Percentiles rank a stretch among this genome's conserved stretches.
phyloP scores from a whole-genome alignment of 805 yeast species.

The Metschnikowia peoriensis region DNA sequence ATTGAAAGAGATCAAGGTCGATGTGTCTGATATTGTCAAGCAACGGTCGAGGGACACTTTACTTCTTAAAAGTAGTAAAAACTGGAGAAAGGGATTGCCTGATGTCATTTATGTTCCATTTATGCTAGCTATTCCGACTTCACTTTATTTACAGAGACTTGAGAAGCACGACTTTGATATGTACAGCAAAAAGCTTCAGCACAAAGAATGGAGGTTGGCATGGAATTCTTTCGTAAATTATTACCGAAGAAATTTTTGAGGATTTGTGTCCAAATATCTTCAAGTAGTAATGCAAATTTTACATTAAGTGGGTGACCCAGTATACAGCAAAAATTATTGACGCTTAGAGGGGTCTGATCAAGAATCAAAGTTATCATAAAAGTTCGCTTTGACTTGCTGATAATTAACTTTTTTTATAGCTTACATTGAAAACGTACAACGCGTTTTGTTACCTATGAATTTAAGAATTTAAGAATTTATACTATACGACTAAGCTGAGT shows the following conservation, averaged over 20 bases:
- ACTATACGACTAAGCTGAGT: neutral
- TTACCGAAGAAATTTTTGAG: slow-evolving; percentile 34
- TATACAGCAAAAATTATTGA: neutral
- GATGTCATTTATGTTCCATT: slow-evolving; percentile 68
- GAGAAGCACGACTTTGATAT: slow-evolving; percentile 67
- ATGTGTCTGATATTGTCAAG: slow-evolving; percentile 31
- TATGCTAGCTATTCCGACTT: slow-evolving; percentile 64
- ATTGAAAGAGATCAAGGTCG: slow-evolving; percentile 36
- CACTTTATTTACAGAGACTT: slow-evolving; percentile 57
- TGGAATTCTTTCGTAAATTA: slow-evolving; percentile 55
- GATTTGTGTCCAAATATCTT: neutral
- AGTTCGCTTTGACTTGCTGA: neutral
- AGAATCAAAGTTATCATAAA: too few relatives aligned
- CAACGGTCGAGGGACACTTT: slow-evolving; percentile 23
- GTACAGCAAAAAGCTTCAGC: slow-evolving; percentile 40
- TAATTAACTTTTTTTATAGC: too few relatives aligned
- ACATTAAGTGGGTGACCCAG: neutral
- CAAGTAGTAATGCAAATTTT: neutral
- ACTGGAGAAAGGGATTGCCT: slow-evolving; percentile 50
- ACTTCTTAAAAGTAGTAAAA: slow-evolving; percentile 24
- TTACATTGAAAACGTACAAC: too few relatives aligned
- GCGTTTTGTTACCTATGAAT: neutral
- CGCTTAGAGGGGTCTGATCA: too few relatives aligned
- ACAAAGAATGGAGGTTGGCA: slow-evolving; percentile 64
- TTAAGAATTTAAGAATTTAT: neutral